These are phyloP conservation scores for Trematosphaeria pertusa DNA, from an alignment of 2,329 filamentous ascomycete species.

Conservation along the genomic window DNA sequence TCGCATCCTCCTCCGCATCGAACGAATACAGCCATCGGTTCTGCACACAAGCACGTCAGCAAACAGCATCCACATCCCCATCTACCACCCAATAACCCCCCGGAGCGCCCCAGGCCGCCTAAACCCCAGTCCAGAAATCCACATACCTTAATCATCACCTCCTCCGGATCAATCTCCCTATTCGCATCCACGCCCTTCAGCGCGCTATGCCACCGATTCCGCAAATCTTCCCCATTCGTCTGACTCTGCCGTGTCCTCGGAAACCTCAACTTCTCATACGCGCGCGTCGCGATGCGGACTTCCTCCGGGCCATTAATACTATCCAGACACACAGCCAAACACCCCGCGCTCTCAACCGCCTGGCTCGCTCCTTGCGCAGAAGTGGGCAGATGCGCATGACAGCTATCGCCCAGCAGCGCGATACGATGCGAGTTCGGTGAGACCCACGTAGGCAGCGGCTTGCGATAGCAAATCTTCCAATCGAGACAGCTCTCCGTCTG, in stretches of 20 bases:
- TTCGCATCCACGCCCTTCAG: constrained; percentile 29
- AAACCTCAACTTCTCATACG: constrained; percentile 32
- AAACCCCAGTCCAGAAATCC: not conserved
- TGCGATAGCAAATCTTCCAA: constrained; percentile 62
- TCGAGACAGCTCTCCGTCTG: constrained; percentile 56
- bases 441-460: constrained; percentile 60
- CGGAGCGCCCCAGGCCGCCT: too few relatives aligned
- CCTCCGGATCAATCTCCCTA: constrained; percentile 26
- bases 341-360: constrained; percentile 56
- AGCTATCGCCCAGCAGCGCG: constrained; percentile 59
- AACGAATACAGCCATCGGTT: constrained; percentile 29
- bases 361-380: constrained; percentile 60
- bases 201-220: constrained; percentile 30
- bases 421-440: constrained; percentile 52
- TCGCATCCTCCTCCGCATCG: constrained; percentile 27
- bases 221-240: constrained; percentile 31
- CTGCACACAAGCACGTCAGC: too few relatives aligned
- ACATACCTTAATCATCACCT: constrained; percentile 31
- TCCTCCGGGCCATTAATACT: constrained; percentile 14
- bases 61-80: too few relatives aligned
- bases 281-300: constrained; percentile 25
- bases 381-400: constrained; percentile 61
- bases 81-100: too few relatives aligned
- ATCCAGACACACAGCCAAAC: constrained; percentile 25
- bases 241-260: constrained; percentile 28